These are phyloP conservation scores for Nematodospora anomalae DNA, from an alignment of 1,139 yeast genomes.

Conservation along the genomic window DNA sequence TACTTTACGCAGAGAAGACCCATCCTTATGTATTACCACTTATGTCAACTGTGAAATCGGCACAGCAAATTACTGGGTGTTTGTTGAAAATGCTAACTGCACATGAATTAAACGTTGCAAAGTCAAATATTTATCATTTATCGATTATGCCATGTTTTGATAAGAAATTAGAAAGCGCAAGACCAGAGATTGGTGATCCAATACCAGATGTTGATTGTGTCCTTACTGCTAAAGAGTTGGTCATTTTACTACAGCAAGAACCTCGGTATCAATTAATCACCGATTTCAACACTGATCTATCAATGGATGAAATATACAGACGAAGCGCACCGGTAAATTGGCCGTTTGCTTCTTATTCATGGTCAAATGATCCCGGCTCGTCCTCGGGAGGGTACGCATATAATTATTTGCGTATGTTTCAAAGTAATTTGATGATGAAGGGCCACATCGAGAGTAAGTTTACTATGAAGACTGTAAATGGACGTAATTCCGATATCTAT, in stretches of 20 bases:
- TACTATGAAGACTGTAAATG: slow-evolving; percentile 39
- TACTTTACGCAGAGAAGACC: slow-evolving; percentile 91
- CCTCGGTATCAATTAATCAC: slow-evolving; percentile 22
- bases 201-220: slow-evolving; percentile 83
- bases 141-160: slow-evolving; percentile 97
- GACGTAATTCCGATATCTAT: slow-evolving; percentile 74
- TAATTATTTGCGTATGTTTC: slow-evolving; percentile 51
- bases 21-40: slow-evolving; percentile 77
- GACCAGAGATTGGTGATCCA: slow-evolving; percentile 57
- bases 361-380: slow-evolving; percentile 79
- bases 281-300: slow-evolving; percentile 4
- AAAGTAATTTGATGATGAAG: slow-evolving; percentile 25
- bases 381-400: slow-evolving; percentile 87
- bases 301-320: slow-evolving; percentile 28
- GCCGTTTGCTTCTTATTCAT: slow-evolving; percentile 57
- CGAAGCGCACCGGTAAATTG: slow-evolving; percentile 52
- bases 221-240: slow-evolving; percentile 83
- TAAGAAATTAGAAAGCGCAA: slow-evolving; percentile 90
- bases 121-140: slow-evolving; percentile 64
- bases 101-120: slow-evolving; percentile 31
- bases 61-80: slow-evolving; percentile 91
- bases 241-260: slow-evolving; percentile 63
- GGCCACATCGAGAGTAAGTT: slow-evolving; percentile 24
- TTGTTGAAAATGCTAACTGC: slow-evolving; percentile 62
- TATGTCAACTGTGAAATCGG: slow-evolving; percentile 70